These are phyloP conservation scores for Trypethelium eluteriae DNA, from an alignment of 495 filamentous ascomycete species.

Conservation along the genomic window DNA sequence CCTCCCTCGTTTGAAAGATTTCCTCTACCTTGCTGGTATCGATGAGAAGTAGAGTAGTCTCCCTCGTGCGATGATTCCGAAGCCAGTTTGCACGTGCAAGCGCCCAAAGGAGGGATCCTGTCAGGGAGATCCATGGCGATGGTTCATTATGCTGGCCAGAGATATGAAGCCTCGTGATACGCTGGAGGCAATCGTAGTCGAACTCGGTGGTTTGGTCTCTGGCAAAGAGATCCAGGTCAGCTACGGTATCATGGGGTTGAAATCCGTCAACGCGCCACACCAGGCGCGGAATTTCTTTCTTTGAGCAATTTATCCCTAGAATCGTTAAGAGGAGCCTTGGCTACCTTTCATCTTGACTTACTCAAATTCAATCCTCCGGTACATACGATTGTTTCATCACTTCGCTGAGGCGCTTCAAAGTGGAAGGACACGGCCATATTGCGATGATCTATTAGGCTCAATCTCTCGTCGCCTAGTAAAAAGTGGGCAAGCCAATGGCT, in stretches of 20 bases:
- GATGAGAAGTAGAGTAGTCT: background rate
- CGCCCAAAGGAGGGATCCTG: background rate
- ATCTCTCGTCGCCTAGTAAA: too few species aligned
- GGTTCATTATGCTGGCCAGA: background rate
- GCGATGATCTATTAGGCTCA: too few species aligned
- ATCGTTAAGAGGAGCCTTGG: too few species aligned
- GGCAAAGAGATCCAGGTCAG: background rate
- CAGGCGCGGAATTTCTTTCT: background rate
- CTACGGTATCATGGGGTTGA: background rate
- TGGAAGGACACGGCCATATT: too few species aligned
- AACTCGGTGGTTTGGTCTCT: background rate
- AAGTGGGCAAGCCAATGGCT: too few species aligned
- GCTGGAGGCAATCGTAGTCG: background rate
- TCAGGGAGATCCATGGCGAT: background rate
- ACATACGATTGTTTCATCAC: too few species aligned
- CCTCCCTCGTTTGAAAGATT: background rate
- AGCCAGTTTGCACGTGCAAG: background rate
- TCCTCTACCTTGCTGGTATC: background rate
- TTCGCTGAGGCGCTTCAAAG: too few species aligned
- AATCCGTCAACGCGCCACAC: background rate
- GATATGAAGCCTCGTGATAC: background rate
- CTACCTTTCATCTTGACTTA: too few species aligned
- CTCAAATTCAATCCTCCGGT: too few species aligned
- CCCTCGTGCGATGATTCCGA: background rate
- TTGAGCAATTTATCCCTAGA: background rate